Percentiles rank a stretch among this genome's conserved stretches.
Conservation (phyloP, 1,139 yeast species). For the Sporopachydermia cereana region DNA sequence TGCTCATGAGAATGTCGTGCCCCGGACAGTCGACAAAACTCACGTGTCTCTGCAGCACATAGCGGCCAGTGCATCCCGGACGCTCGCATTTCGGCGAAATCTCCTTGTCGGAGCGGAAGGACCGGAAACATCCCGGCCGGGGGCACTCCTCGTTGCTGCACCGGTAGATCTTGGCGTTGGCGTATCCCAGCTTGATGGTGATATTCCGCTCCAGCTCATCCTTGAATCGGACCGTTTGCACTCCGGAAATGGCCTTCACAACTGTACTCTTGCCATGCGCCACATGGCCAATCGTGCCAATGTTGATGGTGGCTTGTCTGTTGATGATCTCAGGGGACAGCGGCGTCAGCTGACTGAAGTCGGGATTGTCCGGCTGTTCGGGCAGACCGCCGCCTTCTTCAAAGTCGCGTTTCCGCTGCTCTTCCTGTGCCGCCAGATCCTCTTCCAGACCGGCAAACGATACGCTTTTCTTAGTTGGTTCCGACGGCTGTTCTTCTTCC, state of each 20-base stretch:
- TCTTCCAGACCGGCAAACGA: slow-evolving; percentile 68
- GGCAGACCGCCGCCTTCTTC: slow-evolving; percentile 99
- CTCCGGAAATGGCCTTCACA: slow-evolving; percentile 97
- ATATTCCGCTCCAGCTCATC: slow-evolving; percentile 98
- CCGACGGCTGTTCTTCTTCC: slow-evolving; percentile 23
- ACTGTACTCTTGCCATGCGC: slow-evolving; percentile 99
- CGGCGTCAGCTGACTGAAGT: slow-evolving; percentile 68
- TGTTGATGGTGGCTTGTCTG: slow-evolving; percentile 98
- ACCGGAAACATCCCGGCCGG: slow-evolving; percentile 90
- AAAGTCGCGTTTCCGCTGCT: slow-evolving; percentile 71
- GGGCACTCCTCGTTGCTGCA: slow-evolving; percentile 83
- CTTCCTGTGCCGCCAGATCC: slow-evolving; percentile 43
- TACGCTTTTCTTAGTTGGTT: slow-evolving; percentile 59
- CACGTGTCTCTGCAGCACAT: slow-evolving; percentile 86
- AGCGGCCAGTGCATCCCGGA: slow-evolving; percentile 76
- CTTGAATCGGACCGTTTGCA: slow-evolving; percentile 97
- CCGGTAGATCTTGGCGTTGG: slow-evolving; percentile 95
- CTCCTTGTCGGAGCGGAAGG: slow-evolving; percentile 91
- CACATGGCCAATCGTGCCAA: slow-evolving; percentile 98
- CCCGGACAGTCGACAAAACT: slow-evolving; percentile 99
- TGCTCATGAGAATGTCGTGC: slow-evolving; percentile 99
- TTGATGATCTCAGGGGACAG: slow-evolving; percentile 89
- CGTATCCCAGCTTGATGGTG: slow-evolving; percentile 96
- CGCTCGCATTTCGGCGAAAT: slow-evolving; percentile 85
- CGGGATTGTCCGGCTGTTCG: slow-evolving; percentile 87